Evolutionary conservation across 495 filamentous ascomycete genomes (phyloP).

Genomic region (Staphylotrichum longicolle): DNA sequence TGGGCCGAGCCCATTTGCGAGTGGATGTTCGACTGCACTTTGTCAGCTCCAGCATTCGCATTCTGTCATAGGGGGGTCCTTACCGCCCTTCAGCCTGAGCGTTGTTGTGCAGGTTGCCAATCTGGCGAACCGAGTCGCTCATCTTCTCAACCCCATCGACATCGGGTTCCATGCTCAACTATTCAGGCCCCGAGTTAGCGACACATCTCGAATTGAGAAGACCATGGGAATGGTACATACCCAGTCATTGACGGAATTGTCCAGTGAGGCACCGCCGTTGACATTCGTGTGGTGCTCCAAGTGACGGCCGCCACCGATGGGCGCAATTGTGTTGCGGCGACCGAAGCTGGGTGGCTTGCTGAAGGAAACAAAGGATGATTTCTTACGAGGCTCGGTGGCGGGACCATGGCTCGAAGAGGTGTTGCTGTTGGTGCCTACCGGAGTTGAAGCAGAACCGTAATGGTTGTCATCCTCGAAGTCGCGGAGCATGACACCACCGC

Average conservation of each 20-base stretch:
- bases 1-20: background rate
- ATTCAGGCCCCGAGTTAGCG: no score
- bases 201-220: no score
- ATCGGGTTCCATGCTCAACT: background rate
- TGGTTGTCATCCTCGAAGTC: conserved; percentile 17
- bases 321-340: conserved; percentile 15
- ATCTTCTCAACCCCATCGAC: background rate
- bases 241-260: background rate
- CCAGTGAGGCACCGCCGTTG: background rate
- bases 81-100: background rate
- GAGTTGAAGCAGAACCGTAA: background rate
- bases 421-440: background rate
- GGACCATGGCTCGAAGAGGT: background rate
- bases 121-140: background rate
- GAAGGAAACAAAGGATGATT: background rate
- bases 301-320: conserved; percentile 14
- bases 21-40: background rate
- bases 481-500: conserved; percentile 15
- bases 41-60: background rate
- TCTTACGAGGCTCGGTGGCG: background rate
- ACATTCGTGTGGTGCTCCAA: background rate
- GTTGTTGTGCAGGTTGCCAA: background rate
- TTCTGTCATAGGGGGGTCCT: background rate
- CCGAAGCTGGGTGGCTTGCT: background rate
- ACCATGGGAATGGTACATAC: background rate